Base-by-base conservation (phyloP, 805 yeast genomes). In the Kluyveromyces dobzhanskii region DNA sequence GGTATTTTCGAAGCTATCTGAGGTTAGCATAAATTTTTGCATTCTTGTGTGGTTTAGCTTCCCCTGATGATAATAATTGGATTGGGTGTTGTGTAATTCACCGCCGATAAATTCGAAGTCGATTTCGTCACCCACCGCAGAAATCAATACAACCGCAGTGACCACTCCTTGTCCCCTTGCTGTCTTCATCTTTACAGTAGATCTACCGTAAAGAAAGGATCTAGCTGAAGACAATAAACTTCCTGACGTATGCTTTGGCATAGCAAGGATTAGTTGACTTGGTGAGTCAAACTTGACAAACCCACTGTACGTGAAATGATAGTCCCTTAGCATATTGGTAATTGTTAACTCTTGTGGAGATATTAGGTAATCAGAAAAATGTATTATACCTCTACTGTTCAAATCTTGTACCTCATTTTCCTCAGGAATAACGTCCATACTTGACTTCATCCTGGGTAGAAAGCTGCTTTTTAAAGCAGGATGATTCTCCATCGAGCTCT, bases 51-150 rank as follows among this genome's bases (percentile, higher is more conserved):
- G 84, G 64, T 80, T 73, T 50, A 78, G 66, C 27, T 70, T 65
- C 50, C 94, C 96, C 52, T 81, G 80, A 53, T 73, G 76, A 65
- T 83, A 90, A 69, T 59, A 88, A 64, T 88, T 90, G 16, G 87
- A 66, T 67, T 88, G 92, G 0, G 80, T 85, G 28, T 58, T 51
- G 18, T 69, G 66, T 47, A 83, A 63, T 50, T 83, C 76, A 54
- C 73, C 72, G 36, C 97, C 97, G 42, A 86, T 76, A 44, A 81
- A 80, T 65, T 90, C 97, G 58, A 65, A 80, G 70, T 90, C 97
- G 50, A 88, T 74, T 67, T 90, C 97, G 65, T 88, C 97, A 66
- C 86, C 81, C 32, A 80, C 85, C 51, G 84, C 81, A 4, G 95
- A 84, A 59, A 78, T 80, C 35, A 85, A 60, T 53, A 87, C 87